Percentiles rank a stretch among this genome's conserved stretches.
Conservation (phyloP, 495 filamentous ascomycete genomes). For the Pseudoneurospora amorphoporcata region DNA sequence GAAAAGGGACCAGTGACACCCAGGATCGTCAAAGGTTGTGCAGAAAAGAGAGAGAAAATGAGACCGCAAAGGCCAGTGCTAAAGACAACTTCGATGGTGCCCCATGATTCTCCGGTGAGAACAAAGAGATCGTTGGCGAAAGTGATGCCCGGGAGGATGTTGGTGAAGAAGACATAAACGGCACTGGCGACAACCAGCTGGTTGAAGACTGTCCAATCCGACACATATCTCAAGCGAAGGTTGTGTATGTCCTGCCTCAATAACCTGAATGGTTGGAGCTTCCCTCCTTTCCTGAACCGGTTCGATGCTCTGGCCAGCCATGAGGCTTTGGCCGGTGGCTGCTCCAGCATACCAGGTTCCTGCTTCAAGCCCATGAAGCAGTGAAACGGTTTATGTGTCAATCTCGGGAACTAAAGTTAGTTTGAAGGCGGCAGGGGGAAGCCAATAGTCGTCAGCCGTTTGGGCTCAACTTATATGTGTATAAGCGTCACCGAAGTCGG, state of each 20-base stretch:
- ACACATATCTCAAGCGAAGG: conserved; percentile 44
- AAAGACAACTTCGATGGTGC: conserved; percentile 62
- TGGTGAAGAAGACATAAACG: conserved; percentile 68
- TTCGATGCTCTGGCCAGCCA: not conserved
- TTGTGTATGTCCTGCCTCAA: conserved; percentile 50
- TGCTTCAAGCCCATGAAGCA: not conserved
- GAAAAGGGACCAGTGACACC: conserved; percentile 69
- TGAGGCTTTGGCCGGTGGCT: not conserved
- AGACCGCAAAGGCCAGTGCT: conserved; percentile 59
- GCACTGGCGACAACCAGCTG: conserved; percentile 61
- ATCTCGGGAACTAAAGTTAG: not conserved
- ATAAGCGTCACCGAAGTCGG: not conserved
- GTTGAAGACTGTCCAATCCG: conserved; percentile 62
- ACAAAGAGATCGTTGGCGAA: conserved; percentile 63
- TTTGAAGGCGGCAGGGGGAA: not conserved
- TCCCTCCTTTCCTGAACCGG: conserved; percentile 9
- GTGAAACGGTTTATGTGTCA: not conserved
- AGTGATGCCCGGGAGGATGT: conserved; percentile 62
- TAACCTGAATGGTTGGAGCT: conserved; percentile 49
- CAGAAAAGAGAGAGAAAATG: conserved; percentile 55
- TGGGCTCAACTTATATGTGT: not conserved
- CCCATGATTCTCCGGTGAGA: conserved; percentile 56
- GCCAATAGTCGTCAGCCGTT: not conserved
- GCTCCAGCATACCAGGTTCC: not conserved
- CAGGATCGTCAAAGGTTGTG: conserved; percentile 61